Base-by-base conservation (phyloP, 768 basidiomycete genomes). In the Rhizopogon vinicolor region DNA sequence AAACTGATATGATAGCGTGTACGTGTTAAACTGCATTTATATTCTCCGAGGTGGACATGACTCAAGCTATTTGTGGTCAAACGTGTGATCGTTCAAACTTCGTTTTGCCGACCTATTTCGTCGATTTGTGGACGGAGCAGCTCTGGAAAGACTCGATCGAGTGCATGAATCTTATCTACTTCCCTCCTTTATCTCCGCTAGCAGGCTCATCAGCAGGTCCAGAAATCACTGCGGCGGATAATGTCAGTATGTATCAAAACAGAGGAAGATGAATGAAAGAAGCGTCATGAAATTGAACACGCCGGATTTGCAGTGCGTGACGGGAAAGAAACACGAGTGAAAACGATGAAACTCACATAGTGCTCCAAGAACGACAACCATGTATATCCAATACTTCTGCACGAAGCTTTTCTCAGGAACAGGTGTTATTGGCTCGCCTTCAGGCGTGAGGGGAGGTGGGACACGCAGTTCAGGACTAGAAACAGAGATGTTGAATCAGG, bases 381-480 rank as follows among this genome's bases (percentile, higher is more conserved):
- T 80, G 62, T 93, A 93, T 69, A 93, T 75, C 93, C 93, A 95
- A 69, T 95, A 95, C 67, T 93, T 94, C 64, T 91, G 88, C 41
- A 93, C 54, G 69, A 94, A 91, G 10, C 83, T 74, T 69, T 93
- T 89, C 65, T 95, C 91, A 0, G 80, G 78, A 35, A 74, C 66
- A 0, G 85, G 80, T 55, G 76, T 67, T 22, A 88, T 73, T 18
- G 83, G 79, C 63, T 83, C 79, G 44, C 91, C 91, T 63, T 87
- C 76, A 14, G 81, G 72, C 8, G 83, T 83, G 22, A 91, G 67
- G 5, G 82, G 83, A 8, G 87, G 87, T 8, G 89, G 89, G 1
- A 76, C 71, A 52, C 81, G 83, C 40, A 92, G 76, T 56, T 82
- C 80, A 43, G 87, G 88, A 55, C 91, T 92, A 63, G 22, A 62